These are phyloP conservation scores for Penicillium odoratum DNA, from an alignment of 495 filamentous ascomycete genomes.

Conservation along the genomic window DNA sequence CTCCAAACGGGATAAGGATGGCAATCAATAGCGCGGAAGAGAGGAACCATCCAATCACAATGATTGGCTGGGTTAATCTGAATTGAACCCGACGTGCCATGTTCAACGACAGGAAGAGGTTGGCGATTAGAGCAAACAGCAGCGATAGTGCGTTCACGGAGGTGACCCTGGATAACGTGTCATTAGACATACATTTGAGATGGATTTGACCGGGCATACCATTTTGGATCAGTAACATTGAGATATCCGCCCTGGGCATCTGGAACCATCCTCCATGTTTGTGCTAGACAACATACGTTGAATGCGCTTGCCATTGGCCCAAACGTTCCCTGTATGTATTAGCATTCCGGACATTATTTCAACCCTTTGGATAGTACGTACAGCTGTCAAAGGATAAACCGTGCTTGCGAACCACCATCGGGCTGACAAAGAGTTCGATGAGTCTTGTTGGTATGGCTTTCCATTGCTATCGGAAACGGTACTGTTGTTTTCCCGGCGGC, in stretches of 20 bases:
- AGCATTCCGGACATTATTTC: not conserved
- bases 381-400: constrained; percentile 74
- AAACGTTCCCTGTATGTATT: constrained; percentile 58
- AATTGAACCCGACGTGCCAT: constrained; percentile 67
- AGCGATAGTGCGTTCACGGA: constrained; percentile 76
- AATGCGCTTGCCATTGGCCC: constrained; percentile 83
- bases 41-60: constrained; percentile 63
- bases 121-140: constrained; percentile 66
- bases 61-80: constrained; percentile 62
- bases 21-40: constrained; percentile 64
- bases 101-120: constrained; percentile 68
- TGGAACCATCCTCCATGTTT: constrained; percentile 69
- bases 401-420: constrained; percentile 89
- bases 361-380: constrained; percentile 15
- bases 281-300: constrained; percentile 73
- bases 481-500: constrained; percentile 33
- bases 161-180: constrained; percentile 50
- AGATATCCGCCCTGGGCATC: constrained; percentile 49
- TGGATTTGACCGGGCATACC: constrained; percentile 41
- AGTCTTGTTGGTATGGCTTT: not conserved
- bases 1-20: constrained; percentile 53
- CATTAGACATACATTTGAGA: not conserved
- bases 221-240: constrained; percentile 65
- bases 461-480: constrained; percentile 10
- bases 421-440: constrained; percentile 23